phyloP scores from a whole-genome alignment of 1,139 yeast species.

The Sugiyamaella novakii region DNA sequence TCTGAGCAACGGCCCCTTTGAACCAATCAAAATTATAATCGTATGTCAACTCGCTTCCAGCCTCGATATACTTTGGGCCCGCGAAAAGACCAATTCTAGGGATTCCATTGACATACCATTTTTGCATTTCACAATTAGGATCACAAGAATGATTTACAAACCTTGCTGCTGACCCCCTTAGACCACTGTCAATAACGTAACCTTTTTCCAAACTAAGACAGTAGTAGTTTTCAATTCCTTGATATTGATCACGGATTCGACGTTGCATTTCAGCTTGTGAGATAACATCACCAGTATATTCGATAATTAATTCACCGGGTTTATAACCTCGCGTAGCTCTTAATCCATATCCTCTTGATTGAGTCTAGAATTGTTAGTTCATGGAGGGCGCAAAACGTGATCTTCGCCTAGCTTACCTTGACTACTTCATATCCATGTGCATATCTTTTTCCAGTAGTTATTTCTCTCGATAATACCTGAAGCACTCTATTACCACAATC shows the following conservation, averaged over 20 bases:
- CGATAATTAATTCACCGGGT: slow-evolving; percentile 46
- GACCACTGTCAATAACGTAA: slow-evolving; percentile 45
- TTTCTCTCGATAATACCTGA: slow-evolving; percentile 31
- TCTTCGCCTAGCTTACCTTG: slow-evolving; percentile 25
- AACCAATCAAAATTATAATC: slow-evolving; percentile 50
- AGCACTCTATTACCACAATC: slow-evolving; percentile 48
- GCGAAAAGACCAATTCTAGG: slow-evolving; percentile 49
- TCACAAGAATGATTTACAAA: slow-evolving; percentile 50
- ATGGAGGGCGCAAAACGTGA: not conserved
- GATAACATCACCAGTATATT: slow-evolving; percentile 50
- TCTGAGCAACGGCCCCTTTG: slow-evolving; percentile 44
- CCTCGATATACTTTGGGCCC: slow-evolving; percentile 39
- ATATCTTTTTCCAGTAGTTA: slow-evolving; percentile 32
- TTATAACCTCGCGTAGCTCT: slow-evolving; percentile 42
- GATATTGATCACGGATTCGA: slow-evolving; percentile 37
- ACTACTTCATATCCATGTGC: slow-evolving; percentile 43
- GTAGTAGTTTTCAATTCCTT: slow-evolving; percentile 38
- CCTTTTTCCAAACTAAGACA: slow-evolving; percentile 45
- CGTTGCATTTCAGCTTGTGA: slow-evolving; percentile 40
- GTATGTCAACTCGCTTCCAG: slow-evolving; percentile 46
- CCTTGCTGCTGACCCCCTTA: slow-evolving; percentile 47
- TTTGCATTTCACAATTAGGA: slow-evolving; percentile 49
- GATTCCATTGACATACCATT: slow-evolving; percentile 46
- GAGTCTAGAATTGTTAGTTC: slow-evolving; percentile 28
- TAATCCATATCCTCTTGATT: slow-evolving; percentile 45